Percentiles rank a stretch among this genome's conserved stretches.
phyloP scores from a whole-genome alignment of 805 yeast species.

The Hanseniaspora nectarophila region DNA sequence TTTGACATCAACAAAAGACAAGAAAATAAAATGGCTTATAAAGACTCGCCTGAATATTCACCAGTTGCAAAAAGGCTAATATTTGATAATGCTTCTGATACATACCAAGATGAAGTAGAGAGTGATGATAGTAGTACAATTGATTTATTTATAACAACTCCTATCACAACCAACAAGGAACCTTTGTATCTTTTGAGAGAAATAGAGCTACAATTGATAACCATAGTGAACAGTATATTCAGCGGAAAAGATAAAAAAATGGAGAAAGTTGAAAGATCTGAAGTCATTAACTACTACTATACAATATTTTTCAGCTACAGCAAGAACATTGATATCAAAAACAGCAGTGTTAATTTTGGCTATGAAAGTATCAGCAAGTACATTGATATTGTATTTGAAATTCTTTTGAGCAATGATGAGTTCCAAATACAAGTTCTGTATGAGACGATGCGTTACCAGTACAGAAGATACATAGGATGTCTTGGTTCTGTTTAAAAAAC shows the following conservation, averaged over 20 bases:
- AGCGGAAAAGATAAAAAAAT: neutral
- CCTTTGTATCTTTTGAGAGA: conserved; percentile 18
- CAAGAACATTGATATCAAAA: conserved; percentile 11
- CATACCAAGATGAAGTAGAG: neutral
- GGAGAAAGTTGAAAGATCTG: neutral
- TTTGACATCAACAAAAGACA: neutral
- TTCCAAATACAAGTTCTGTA: neutral
- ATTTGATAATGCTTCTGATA: neutral
- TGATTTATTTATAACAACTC: conserved; percentile 18
- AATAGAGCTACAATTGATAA: conserved; percentile 17
- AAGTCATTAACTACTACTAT: conserved; percentile 12
- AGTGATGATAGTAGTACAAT: conserved; percentile 12
- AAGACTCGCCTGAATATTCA: neutral
- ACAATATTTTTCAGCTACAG: conserved; percentile 13
- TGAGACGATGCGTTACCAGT: conserved; percentile 8
- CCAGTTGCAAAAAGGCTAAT: neutral
- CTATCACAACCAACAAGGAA: conserved; percentile 18
- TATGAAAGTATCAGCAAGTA: conserved; percentile 4
- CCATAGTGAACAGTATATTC: conserved; percentile 6
- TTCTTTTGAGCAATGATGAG: neutral
- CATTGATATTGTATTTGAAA: conserved; percentile 9
- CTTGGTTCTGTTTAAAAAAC: too few relatives aligned
- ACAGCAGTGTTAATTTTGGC: neutral
- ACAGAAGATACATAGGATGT: neutral
- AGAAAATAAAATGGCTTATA: neutral